Evolutionary conservation across 441 rosid species (phyloP).

Genomic region (Gossypium lobatum): DNA sequence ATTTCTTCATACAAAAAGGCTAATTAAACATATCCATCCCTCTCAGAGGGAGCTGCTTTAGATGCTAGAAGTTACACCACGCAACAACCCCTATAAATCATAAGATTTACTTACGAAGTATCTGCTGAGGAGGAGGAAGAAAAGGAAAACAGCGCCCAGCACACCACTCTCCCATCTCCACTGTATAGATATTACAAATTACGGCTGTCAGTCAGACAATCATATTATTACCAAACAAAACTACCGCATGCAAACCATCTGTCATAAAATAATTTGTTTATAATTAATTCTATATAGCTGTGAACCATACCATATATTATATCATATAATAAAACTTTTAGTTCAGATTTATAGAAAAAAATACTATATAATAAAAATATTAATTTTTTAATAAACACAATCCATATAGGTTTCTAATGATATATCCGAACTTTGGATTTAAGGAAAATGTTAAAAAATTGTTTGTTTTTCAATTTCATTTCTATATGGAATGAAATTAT

Average conservation of each 20-base stretch:
- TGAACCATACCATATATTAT: neutral
- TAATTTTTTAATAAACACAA: too few species aligned
- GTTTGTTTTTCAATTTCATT: too few species aligned
- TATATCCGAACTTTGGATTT: too few species aligned
- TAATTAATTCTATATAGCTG: neutral
- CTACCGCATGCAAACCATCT: neutral
- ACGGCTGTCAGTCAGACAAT: neutral
- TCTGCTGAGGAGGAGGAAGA: conserved; percentile 70
- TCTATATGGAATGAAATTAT: neutral
- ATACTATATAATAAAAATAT: too few species aligned
- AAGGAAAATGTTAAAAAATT: too few species aligned
- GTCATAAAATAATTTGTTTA: neutral
- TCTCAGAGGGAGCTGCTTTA: neutral
- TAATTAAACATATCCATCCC: neutral
- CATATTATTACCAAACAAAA: neutral
- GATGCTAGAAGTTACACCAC: neutral
- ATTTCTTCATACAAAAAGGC: neutral
- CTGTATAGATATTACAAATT: conserved; percentile 32
- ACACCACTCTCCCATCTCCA: conserved; percentile 98
- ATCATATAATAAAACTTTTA: neutral
- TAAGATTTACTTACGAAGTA: conserved; percentile 47
- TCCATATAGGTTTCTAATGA: too few species aligned
- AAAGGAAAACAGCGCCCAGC: conserved; percentile 70
- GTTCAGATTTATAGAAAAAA: neutral
- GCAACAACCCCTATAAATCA: neutral